Conservation (phyloP, 2,329 filamentous ascomycete species). For the Cladobotryum protrusum region DNA sequence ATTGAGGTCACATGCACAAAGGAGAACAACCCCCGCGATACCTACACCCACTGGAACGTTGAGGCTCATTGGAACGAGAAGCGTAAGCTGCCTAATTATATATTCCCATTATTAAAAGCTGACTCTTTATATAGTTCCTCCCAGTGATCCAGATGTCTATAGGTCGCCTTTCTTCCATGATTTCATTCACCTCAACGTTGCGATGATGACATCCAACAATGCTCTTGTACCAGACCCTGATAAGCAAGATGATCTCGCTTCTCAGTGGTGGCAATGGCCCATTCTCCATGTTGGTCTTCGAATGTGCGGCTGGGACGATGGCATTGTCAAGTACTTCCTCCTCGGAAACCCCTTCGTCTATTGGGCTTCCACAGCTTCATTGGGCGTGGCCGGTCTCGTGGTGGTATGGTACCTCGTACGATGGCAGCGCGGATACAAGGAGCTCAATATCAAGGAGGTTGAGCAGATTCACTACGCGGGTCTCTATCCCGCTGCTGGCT, state of each 20-base stretch:
- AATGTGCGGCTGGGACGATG: constrained; percentile 98
- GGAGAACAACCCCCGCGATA: constrained; percentile 83
- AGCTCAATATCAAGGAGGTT: constrained; percentile 72
- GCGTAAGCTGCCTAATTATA: constrained; percentile 52
- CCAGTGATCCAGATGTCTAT: constrained; percentile 83
- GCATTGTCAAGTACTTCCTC: constrained; percentile 95
- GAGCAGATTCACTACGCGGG: constrained; percentile 94
- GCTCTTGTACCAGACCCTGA: constrained; percentile 95
- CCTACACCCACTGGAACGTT: constrained; percentile 98
- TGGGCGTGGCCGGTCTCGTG: constrained; percentile 66
- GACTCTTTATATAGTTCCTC: constrained; percentile 57
- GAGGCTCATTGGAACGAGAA: constrained; percentile 92
- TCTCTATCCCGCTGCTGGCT: constrained; percentile 84
- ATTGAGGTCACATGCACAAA: constrained; percentile 96
- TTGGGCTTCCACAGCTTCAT: constrained; percentile 81
- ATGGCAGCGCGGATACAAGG: constrained; percentile 91
- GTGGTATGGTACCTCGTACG: constrained; percentile 81
- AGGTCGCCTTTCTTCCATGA: constrained; percentile 97
- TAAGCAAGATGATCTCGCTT: constrained; percentile 97
- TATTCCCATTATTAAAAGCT: neutral
- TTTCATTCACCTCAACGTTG: constrained; percentile 95
- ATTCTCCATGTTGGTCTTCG: constrained; percentile 90
- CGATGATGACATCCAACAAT: constrained; percentile 99
- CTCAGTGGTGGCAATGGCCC: constrained; percentile 98
- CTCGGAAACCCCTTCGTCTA: constrained; percentile 95